Evolutionary conservation across 371 early-diverging fungal species (phyloP), one percentile per base, ranked within the genome.

Genomic region (Zychaea mexicana): DNA sequence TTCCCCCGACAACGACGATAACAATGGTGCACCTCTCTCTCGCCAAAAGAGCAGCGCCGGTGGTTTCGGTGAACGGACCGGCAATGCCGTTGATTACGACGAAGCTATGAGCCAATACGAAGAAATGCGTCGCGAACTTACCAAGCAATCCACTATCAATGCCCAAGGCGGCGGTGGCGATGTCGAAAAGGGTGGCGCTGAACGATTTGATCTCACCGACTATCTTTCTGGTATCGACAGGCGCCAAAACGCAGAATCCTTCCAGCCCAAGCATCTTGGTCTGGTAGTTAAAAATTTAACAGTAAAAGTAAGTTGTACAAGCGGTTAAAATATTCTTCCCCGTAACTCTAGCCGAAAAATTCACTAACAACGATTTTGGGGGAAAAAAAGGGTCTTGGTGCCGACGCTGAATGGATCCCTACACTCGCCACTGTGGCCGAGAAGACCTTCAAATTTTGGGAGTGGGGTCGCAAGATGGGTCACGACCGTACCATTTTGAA

Each of bases 211-310:
- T 39, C 46, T 67, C 28, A 67, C 67, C 6, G 67, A 67, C 27
- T 67, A 57, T 57, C 58, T 67, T 15, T 49, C 58, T 26, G 64
- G 64, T 31, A 57, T 64, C 27, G 64, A 64, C 32, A 38, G 58
- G 7, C 57, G 52, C 8, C 57, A 53, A 54, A 60, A 32, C n/a
- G 60, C 61, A 60, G 71, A 70, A 33, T 82, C 81, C 17, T 69
- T 84, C 64, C 76, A 84, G 52, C 73, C 73, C 42, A 72, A 77
- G 22, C 64, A 69, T 31, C 67, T 84, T 73, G 83, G 85, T 66
- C 71, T 84, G 7, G 62, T 76, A 21, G 76, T 74, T 71, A 75
- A 71, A 62, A 63, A 82, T 56, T 49, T 82, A 47, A 70, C 69
- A 45, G 82, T 82, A 13, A 73, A 68, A 76, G 64, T 64, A 64